phyloP scores from a whole-genome alignment of 352 stramenopile species.

The Blastocystis sp. region DNA sequence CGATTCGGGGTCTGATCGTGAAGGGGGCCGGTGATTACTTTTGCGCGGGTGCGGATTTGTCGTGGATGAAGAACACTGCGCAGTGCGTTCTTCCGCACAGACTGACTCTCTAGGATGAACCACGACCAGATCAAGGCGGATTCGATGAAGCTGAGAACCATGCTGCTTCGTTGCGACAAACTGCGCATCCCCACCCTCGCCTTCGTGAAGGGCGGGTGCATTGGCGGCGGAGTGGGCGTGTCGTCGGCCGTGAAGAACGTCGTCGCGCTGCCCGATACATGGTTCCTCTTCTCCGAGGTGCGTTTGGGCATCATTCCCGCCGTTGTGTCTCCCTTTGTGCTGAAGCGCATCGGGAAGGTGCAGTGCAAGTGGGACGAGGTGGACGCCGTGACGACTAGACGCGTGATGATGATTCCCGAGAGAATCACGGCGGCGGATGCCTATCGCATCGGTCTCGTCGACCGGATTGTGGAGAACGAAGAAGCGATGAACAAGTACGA shows the following conservation, averaged over 20 bases:
- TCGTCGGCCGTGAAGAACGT: constrained; percentile 52
- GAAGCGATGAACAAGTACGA: constrained; percentile 25
- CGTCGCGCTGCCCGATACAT: constrained; percentile 9
- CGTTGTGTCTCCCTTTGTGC: constrained; percentile 60
- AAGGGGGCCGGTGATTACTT: constrained; percentile 50
- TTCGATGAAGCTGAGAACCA: constrained; percentile 59
- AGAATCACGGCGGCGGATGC: constrained; percentile 49
- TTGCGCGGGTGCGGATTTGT: constrained; percentile 66
- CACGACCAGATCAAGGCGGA: constrained; percentile 43
- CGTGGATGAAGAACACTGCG: constrained; percentile 71
- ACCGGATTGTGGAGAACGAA: constrained; percentile 51
- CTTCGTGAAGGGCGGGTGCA: constrained; percentile 63
- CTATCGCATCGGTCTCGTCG: constrained; percentile 46
- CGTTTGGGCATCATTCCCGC: constrained; percentile 62
- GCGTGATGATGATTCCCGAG: constrained; percentile 63
- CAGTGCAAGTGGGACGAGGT: constrained; percentile 36
- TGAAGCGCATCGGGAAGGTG: constrained; percentile 46
- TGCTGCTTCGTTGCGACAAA: constrained; percentile 19
- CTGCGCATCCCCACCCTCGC: constrained; percentile 47
- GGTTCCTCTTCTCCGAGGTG: constrained; percentile 67
- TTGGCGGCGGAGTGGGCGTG: constrained; percentile 43
- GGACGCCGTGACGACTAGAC: neutral
- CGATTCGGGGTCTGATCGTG: constrained; percentile 54
- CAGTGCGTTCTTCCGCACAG: neutral
- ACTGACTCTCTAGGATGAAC: constrained; percentile 23